Evolutionary conservation across 805 yeast species (phyloP).

Genomic region (Limtongia smithiae): DNA sequence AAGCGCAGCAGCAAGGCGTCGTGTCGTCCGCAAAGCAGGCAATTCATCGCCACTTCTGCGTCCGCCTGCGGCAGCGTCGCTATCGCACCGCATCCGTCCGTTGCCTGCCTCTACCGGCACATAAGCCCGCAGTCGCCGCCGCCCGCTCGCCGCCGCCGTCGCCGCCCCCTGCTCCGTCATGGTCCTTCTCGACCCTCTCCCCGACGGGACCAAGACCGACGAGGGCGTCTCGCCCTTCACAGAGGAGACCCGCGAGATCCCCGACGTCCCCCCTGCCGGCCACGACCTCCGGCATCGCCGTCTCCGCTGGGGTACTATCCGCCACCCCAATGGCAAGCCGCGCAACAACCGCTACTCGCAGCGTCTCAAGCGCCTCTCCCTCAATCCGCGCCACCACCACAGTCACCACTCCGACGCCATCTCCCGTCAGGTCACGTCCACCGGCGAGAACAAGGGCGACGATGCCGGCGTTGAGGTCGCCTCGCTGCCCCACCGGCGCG

Average conservation of each 20-base stretch:
- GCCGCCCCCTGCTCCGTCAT: background rate
- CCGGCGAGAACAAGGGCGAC: conserved; percentile 22
- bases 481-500: conserved; percentile 37
- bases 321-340: conserved; percentile 20
- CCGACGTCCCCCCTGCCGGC: background rate
- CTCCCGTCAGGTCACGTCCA: conserved; percentile 4
- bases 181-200: background rate
- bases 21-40: too few species aligned
- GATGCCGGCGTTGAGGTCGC: conserved; percentile 15
- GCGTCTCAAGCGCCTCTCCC: conserved; percentile 26
- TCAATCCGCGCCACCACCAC: conserved; percentile 9
- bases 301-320: conserved; percentile 28
- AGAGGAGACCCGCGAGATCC: conserved; percentile 3
- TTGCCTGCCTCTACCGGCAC: background rate
- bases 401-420: conserved; percentile 2
- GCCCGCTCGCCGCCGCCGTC: background rate
- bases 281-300: conserved; percentile 16
- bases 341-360: conserved; percentile 16
- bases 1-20: too few species aligned
- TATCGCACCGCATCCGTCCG: background rate
- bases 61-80: background rate
- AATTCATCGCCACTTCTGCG: background rate
- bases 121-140: too few species aligned
- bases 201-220: background rate
- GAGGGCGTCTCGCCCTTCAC: background rate